Evolutionary conservation across 2,329 filamentous ascomycete species (phyloP), one percentile per base, ranked within the genome.

Genomic region (Apiospora rasikravindrae): DNA sequence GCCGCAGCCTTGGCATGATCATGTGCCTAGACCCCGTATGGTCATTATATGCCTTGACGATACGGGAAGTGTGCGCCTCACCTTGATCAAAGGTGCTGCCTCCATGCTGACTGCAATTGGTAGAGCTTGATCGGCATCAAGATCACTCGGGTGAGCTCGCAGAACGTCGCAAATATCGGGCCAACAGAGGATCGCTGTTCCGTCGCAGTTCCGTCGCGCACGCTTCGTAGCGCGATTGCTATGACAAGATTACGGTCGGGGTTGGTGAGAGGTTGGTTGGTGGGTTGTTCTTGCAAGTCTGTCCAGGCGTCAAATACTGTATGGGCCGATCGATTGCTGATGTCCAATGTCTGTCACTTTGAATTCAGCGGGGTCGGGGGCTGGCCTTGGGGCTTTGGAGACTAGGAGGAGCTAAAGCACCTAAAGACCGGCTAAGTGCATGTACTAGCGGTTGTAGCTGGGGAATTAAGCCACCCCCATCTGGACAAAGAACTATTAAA

Each of bases 1-100:
- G 94, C 91, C 61, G 96, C 95, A 78, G 94, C 95, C 78, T 92
- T 91, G 69, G 94, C 95, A 84, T 98, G 95, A 77, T 96, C 92
- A 83, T 98, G 94, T 74, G 95, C 96, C 90, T 96, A 77, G 26
- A 68, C 68, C 68, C 10, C 19, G 24, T 44, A 72, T 79, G 72
- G 80, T 78, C 51, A 61, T 74, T 69, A 74, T 66, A 71, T 71
- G 47, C 69, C 57, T 69, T 42, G n/a, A 66, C 72, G 70, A 73
- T 72, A 44, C 68, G 24, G 47, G 70, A 71, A 57, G 14, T 24
- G 61, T 67, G 37, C 51, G 71, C 75, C 80, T 72, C 85, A 92
- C 91, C 84, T 92, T 86, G 78, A 88, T 91, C 75, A 95, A 82
- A 61, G 92, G 88, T 71, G 93, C 89, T 42, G 88, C 86, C 80